These are phyloP conservation scores for Mrakia blollopis DNA, from an alignment of 768 basidiomycete genomes.

Conservation along the genomic window DNA sequence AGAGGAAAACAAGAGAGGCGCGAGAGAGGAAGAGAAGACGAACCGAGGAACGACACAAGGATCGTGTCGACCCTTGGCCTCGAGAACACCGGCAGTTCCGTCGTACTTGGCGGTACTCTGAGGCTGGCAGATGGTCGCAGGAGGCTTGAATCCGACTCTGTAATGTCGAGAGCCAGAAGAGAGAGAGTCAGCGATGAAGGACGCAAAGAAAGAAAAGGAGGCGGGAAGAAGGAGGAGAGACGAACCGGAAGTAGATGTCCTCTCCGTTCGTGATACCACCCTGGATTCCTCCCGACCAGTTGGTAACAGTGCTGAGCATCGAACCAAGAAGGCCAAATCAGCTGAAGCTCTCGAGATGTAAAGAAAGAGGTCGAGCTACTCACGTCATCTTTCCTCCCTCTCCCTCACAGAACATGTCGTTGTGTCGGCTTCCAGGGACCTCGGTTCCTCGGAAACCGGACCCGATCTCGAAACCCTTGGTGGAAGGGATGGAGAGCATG, in stretches of 20 bases:
- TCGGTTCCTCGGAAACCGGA: slow-evolving; percentile 94
- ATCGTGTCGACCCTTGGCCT: slow-evolving; percentile 89
- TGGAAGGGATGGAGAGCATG: slow-evolving; percentile 98
- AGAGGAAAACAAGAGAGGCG: neutral
- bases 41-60: slow-evolving; percentile 86
- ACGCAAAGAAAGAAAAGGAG: neutral
- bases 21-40: slow-evolving; percentile 28
- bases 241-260: slow-evolving; percentile 91
- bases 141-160: slow-evolving; percentile 95
- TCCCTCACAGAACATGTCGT: slow-evolving; percentile 71
- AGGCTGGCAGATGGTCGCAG: slow-evolving; percentile 90
- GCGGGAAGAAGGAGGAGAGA: slow-evolving; percentile 13
- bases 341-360: neutral
- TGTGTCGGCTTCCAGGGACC: slow-evolving; percentile 87
- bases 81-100: slow-evolving; percentile 78
- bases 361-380: neutral
- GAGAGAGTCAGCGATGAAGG: neutral
- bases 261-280: slow-evolving; percentile 98
- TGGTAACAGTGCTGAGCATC: slow-evolving; percentile 61
- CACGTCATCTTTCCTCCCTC: slow-evolving; percentile 60
- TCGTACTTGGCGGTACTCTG: slow-evolving; percentile 91
- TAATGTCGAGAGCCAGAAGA: neutral
- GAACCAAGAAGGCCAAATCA: neutral
- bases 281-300: slow-evolving; percentile 96
- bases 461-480: slow-evolving; percentile 96